phyloP scores from a whole-genome alignment of 1,284 basidiomycete genomes.

The Mycena citricolor region DNA sequence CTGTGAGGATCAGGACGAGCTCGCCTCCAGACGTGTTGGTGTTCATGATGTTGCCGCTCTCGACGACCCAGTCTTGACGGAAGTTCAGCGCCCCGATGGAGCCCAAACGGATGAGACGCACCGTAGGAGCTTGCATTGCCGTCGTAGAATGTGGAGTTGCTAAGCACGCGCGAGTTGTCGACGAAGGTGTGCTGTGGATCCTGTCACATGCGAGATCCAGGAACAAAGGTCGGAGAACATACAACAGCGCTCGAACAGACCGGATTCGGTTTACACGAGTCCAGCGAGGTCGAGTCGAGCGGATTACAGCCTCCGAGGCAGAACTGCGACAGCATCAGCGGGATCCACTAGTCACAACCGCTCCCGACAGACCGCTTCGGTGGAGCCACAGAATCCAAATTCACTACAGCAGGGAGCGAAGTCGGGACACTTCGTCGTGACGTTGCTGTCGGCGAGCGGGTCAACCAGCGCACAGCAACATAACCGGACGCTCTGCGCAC shows the following conservation, averaged over 20 bases:
- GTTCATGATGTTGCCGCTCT: slow-evolving; percentile 65
- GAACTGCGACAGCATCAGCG: slow-evolving; percentile 43
- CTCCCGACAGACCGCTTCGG: slow-evolving; percentile 36
- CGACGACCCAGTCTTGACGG: slow-evolving; percentile 63
- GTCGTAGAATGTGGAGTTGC: slow-evolving; percentile 63
- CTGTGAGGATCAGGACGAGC: slow-evolving; percentile 62
- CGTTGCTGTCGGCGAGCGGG: slow-evolving; percentile 42
- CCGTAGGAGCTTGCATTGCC: slow-evolving; percentile 71
- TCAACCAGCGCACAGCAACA: not conserved
- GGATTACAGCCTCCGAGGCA: slow-evolving; percentile 85
- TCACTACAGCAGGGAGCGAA: slow-evolving; percentile 74
- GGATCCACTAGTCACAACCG: not conserved
- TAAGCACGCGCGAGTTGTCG: slow-evolving; percentile 65
- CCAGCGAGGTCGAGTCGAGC: slow-evolving; percentile 57
- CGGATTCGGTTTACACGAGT: slow-evolving; percentile 72
- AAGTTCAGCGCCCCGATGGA: slow-evolving; percentile 1
- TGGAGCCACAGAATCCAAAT: slow-evolving; percentile 72
- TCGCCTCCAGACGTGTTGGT: slow-evolving; percentile 61
- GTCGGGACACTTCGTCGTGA: slow-evolving; percentile 51
- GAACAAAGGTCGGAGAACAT: slow-evolving; percentile 24
- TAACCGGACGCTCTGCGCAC: slow-evolving; percentile 8
- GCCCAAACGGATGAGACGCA: slow-evolving; percentile 22
- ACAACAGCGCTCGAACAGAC: slow-evolving; percentile 67
- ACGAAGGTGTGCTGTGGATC: slow-evolving; percentile 56
- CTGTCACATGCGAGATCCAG: not conserved